A percentile compares a stretch with the other conserved stretches of the same genome.
These are phyloP conservation scores for Lignosus rhinocerotis DNA, from an alignment of 1,284 basidiomycete species.

Conservation along the genomic window DNA sequence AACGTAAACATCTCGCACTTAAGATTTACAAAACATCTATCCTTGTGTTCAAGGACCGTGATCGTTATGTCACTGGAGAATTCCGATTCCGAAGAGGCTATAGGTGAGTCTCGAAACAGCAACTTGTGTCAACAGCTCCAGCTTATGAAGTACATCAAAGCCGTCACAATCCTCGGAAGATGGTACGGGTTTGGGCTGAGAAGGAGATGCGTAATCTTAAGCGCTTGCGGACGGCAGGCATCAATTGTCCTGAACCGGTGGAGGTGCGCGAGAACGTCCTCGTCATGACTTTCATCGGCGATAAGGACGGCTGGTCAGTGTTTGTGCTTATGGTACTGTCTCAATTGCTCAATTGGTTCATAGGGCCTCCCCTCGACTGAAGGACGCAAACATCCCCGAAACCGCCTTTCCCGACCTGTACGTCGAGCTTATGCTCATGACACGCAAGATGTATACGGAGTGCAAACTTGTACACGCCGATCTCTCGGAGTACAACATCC, in stretches of 20 bases:
- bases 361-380: constrained; percentile 89
- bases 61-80: constrained; percentile 92
- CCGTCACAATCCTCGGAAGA: constrained; percentile 94
- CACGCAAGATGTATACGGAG: constrained; percentile 85
- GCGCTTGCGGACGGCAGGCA: constrained; percentile 78
- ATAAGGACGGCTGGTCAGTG: constrained; percentile 76
- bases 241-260: constrained; percentile 85
- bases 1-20: constrained; percentile 73
- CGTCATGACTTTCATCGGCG: constrained; percentile 93
- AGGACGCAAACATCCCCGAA: constrained; percentile 76
- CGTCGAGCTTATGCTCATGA: constrained; percentile 75
- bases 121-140: background rate
- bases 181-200: constrained; percentile 99
- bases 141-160: constrained; percentile 27
- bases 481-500: constrained; percentile 97
- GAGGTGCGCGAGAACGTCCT: constrained; percentile 97
- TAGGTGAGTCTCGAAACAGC: constrained; percentile 32
- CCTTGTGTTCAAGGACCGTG: constrained; percentile 94
- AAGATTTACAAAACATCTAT: constrained; percentile 99
- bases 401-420: constrained; percentile 69
- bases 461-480: constrained; percentile 98
- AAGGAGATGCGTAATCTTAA: constrained; percentile 98
- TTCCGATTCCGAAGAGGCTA: constrained; percentile 94
- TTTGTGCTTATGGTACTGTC: background rate
- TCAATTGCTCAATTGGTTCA: background rate